Conservation (phyloP, 805 yeast species). For the Starmerella stellata region DNA sequence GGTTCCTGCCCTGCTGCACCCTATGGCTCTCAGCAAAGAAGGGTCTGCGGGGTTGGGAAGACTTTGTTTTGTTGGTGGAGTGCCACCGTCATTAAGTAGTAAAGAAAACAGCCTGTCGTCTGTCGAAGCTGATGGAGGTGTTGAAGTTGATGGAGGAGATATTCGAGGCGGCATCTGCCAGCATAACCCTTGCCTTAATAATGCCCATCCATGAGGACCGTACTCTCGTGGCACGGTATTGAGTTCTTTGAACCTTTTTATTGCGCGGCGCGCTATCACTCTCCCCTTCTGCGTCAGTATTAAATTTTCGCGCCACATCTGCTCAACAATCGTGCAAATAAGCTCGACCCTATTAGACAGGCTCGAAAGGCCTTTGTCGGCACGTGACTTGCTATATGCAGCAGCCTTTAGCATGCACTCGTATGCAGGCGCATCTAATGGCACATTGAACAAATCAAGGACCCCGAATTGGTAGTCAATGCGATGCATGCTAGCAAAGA, state of each 20-base stretch:
- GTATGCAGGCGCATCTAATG: constrained; percentile 7
- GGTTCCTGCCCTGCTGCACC: neutral
- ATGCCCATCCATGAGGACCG: neutral
- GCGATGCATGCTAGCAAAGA: constrained; percentile 7
- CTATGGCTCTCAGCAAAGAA: neutral
- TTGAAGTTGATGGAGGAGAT: too few relatives aligned
- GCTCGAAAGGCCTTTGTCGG: too few relatives aligned
- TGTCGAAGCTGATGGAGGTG: too few relatives aligned
- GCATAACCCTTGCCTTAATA: neutral
- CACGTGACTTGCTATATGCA: too few relatives aligned
- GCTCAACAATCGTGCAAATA: neutral
- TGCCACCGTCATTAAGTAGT: too few relatives aligned
- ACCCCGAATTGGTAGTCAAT: constrained; percentile 15
- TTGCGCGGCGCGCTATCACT: neutral
- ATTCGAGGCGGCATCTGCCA: too few relatives aligned
- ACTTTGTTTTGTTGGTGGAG: too few relatives aligned
- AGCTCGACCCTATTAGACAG: too few relatives aligned
- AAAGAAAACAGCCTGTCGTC: too few relatives aligned
- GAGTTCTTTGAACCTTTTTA: neutral
- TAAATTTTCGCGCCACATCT: neutral
- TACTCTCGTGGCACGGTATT: neutral
- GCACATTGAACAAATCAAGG: constrained; percentile 4
- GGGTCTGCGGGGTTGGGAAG: neutral
- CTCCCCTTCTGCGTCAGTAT: neutral
- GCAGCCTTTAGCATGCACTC: constrained; percentile 9